phyloP scores from a whole-genome alignment of 2,329 filamentous ascomycete species.

The Aspergillus pseudoglaucus region DNA sequence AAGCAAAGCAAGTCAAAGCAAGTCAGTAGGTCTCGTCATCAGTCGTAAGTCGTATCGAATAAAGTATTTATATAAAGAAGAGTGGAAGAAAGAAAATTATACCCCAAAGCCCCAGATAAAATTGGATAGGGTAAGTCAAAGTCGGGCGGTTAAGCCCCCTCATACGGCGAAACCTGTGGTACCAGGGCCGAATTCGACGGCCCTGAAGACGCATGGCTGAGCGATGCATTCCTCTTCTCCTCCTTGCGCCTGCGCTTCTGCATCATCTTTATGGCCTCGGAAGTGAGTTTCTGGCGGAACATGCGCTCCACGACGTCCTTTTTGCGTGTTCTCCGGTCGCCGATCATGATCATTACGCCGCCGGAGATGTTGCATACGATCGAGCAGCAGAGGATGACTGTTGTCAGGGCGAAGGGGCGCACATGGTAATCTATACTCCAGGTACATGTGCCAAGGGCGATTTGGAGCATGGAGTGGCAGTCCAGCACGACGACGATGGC shows the following conservation, averaged over 20 bases:
- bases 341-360: constrained; percentile 68
- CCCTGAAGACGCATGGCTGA: constrained; percentile 3
- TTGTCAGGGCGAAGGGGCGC: constrained; percentile 67
- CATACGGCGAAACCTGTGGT: constrained; percentile 1
- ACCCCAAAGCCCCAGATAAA: background rate
- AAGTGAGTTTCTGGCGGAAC: constrained; percentile 68
- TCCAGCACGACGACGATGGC: constrained; percentile 74
- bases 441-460: constrained; percentile 69
- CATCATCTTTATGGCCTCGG: constrained; percentile 54
- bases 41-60: no score
- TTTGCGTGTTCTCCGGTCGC: constrained; percentile 71
- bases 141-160: constrained; percentile 8
- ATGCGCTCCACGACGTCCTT: constrained; percentile 77
- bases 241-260: constrained; percentile 44
- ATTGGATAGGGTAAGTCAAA: background rate
- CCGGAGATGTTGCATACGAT: constrained; percentile 72
- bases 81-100: background rate
- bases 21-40: no score
- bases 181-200: background rate
- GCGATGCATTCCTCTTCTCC: constrained; percentile 19
- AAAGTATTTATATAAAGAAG: background rate
- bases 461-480: constrained; percentile 71
- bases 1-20: no score
- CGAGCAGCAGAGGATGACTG: constrained; percentile 71
- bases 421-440: constrained; percentile 69